These are phyloP conservation scores for Trichophyton schoenleinii DNA, from an alignment of 2,329 filamentous ascomycete species.

Conservation along the genomic window DNA sequence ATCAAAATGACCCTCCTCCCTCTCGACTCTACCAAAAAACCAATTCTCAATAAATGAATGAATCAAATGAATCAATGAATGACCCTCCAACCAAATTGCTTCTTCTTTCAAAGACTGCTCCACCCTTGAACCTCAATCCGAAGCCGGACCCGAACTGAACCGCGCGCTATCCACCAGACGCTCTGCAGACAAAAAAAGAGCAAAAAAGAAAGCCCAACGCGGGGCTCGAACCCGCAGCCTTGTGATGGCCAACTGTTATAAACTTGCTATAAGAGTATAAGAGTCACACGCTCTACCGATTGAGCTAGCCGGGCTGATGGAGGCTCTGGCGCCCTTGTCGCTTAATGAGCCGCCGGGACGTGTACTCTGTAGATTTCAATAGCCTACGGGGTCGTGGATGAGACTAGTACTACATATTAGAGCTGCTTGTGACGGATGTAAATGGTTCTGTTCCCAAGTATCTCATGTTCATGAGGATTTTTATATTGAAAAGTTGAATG, in stretches of 20 bases:
- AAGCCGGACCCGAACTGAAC: neutral
- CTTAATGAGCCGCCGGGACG: neutral
- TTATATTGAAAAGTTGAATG: neutral
- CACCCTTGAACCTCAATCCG: neutral
- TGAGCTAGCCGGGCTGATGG: conserved; percentile 40
- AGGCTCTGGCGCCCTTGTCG: neutral
- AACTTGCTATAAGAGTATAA: conserved; percentile 20
- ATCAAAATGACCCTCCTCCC: neutral
- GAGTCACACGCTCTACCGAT: conserved; percentile 64
- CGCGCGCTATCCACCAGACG: neutral
- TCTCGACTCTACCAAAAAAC: neutral
- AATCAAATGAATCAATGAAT: neutral
- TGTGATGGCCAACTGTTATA: neutral
- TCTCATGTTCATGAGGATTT: neutral
- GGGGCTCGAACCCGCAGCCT: conserved; percentile 2
- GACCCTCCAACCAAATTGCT: neutral
- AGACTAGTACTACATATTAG: neutral
- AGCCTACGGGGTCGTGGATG: no score
- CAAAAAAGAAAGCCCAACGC: conserved; percentile 1
- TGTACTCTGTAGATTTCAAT: no score
- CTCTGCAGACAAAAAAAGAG: neutral
- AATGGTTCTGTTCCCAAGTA: neutral
- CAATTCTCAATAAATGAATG: neutral
- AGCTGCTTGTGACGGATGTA: neutral
- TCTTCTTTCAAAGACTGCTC: neutral